A percentile compares a stretch with the other conserved stretches of the same genome.
These are phyloP conservation scores for Miscanthus lutarioriparius DNA, from an alignment of 176 grass and related monocot species.

Conservation along the genomic window DNA sequence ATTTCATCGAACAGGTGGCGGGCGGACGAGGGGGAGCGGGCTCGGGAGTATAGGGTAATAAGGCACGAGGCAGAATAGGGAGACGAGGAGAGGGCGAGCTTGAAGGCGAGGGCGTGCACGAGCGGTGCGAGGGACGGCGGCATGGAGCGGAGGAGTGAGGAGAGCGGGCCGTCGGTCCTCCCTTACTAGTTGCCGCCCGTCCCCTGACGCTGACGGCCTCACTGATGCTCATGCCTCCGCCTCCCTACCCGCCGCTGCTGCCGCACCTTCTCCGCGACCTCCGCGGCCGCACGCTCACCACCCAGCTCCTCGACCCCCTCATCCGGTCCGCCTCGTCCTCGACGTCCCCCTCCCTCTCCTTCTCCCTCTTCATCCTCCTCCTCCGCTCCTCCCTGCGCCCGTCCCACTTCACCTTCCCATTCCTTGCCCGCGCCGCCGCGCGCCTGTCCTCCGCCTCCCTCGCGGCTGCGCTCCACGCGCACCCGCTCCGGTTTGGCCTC, in stretches of 20 bases:
- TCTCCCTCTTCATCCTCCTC: conserved; percentile 56
- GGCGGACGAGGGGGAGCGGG: background rate
- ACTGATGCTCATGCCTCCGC: background rate
- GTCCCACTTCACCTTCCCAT: conserved; percentile 50
- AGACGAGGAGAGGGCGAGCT: conserved; percentile 32
- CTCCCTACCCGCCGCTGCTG: background rate
- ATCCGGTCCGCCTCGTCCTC: conserved; percentile 45
- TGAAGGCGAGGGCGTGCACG: conserved; percentile 39
- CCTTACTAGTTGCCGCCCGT: too few relatives aligned
- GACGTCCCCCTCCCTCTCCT: conserved; percentile 32
- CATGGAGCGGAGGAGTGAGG: conserved; percentile 41
- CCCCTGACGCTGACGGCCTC: background rate
- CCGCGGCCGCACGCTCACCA: conserved; percentile 21
- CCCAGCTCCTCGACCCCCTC: conserved; percentile 35
- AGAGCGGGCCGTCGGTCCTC: conserved; percentile 41
- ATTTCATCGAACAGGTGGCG: conserved; percentile 53
- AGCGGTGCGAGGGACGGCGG: conserved; percentile 6
- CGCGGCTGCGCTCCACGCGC: conserved; percentile 40
- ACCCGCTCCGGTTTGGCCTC: conserved; percentile 36
- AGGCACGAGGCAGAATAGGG: conserved; percentile 18
- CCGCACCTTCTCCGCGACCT: conserved; percentile 38
- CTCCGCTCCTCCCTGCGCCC: conserved; percentile 49
- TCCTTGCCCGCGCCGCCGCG: conserved; percentile 43
- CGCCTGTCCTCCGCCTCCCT: conserved; percentile 35
- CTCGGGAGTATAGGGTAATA: background rate